Evolutionary conservation across 805 yeast species (phyloP), one percentile per base, ranked within the genome.

Genomic region (Kazachstania viticola): DNA sequence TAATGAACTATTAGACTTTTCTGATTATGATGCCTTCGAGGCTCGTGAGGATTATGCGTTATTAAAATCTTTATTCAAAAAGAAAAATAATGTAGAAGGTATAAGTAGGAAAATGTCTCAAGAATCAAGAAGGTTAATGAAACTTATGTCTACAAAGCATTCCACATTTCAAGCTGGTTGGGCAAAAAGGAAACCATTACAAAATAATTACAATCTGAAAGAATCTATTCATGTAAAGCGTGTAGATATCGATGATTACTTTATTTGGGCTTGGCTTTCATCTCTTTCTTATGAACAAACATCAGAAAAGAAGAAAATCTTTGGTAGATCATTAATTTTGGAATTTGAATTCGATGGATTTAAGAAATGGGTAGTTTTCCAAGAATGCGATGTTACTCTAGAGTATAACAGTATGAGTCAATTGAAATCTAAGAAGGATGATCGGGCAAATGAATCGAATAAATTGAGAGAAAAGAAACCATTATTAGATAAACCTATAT

Each of bases 231-330:
- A 46, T 17, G 64, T 81, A 8, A 60, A 71, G 7, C 68, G 80
- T 37, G 77, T 80, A 1, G 67, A 81, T 5, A 72, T 84, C 14
- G 94, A 82, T 53, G 95, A 84, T 53, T 84, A 79, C 53, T 84
- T 77, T 48, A 81, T 83, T 18, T 84, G 95, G 95, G 71, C 94
- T 1, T 84, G 95, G 95, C 62, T 83, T 47, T 73, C 85, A 1
- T 69, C 84, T 2, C 51, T 83, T 16, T 82, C 82, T 0, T 66
- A 75, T 21, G 95, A 84, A 49, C 79, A 81, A 48, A 71, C 84
- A 0, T 63, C 67, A 21, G 54, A 62, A 16, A 73, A 74, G 43
- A 79, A 79, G 51, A 67, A 69, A 21, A 54, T 77, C 2, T 84
- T 84, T 60, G 95, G 95, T 8, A 68, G 91, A 41, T 75, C 93